Base-by-base conservation (phyloP, 2,329 filamentous ascomycete genomes). In the Teratosphaeria gauchensis region DNA sequence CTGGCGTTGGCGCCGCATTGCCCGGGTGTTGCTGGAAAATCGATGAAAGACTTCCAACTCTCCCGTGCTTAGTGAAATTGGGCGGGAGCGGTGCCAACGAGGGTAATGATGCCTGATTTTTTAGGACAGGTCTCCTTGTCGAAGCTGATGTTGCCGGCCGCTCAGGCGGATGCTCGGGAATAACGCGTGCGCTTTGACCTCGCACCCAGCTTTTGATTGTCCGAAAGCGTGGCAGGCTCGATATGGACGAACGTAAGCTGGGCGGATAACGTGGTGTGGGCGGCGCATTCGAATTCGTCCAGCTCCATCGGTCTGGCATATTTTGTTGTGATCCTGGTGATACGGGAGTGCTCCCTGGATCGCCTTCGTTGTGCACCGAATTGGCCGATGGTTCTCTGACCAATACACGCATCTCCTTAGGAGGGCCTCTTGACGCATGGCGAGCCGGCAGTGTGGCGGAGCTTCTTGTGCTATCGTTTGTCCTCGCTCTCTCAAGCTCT, bases 201-300 rank as follows among this genome's bases (percentile, higher is more conserved):
- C 55, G 56, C 2, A 59, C 62, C 63, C 63, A 65, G 7, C 57
- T 61, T 12, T 52, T 57, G 24, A 64, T 58, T 1, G 53, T 56
- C n/a, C 62, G 60, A 28, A 64, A 61, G 56, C 60, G 57, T 14
- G 62, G 51, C 21, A 57, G 51, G 51, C 58, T 62, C 1, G 56
- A 54, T 16, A 62, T 53, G 4, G 62, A 64, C 28, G 56, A 58
- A 33, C 56, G 60, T n/a, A 56, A 24, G n/a, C 56, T 61, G 14
- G 51, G 51, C 11, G 56, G 55, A 38, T 56, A 53, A 21, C 65
- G 62, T 21, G 67, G 67, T 21, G 67, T 69, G 30, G 66, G 56
- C 9, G 66, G 67, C 16, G 66, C 65, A 33, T 68, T 61, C 4
- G 61, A 64, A 51, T 68, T 67, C 33, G 67, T 67, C 66, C 66